Conservation (phyloP, 768 basidiomycete species). For the Termitomyces sp. region DNA sequence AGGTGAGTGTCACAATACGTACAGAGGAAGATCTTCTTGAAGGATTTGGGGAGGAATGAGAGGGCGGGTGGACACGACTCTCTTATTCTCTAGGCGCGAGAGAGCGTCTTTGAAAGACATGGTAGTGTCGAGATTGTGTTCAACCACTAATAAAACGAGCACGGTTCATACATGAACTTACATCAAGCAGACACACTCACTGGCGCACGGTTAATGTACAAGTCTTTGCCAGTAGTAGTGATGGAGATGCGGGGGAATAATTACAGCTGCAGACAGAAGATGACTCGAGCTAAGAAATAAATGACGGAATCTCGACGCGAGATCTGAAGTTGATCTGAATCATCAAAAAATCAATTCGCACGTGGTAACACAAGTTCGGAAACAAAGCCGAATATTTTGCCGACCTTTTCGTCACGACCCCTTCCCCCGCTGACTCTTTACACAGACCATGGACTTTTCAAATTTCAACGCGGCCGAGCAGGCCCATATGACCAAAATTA, state of each 20-base stretch:
- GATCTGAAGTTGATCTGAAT: too few species aligned
- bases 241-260: not conserved
- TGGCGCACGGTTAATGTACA: not conserved
- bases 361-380: conserved; percentile 4
- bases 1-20: conserved; percentile 21
- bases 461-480: conserved; percentile 87
- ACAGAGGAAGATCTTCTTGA: conserved; percentile 91
- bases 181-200: not conserved
- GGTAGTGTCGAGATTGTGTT: conserved; percentile 48
- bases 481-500: conserved; percentile 91
- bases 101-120: conserved; percentile 80
- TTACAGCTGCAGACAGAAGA: not conserved
- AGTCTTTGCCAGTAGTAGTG: not conserved
- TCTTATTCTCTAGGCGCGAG: conserved; percentile 76
- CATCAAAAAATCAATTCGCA: not conserved
- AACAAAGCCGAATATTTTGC: conserved; percentile 8
- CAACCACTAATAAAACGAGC: conserved; percentile 33
- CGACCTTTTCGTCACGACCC: conserved; percentile 8
- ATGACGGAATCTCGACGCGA: not conserved
- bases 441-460: conserved; percentile 82
- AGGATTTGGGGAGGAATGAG: conserved; percentile 94
- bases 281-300: not conserved
- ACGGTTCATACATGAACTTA: not conserved
- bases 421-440: conserved; percentile 5
- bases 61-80: conserved; percentile 84